Base-by-base conservation (phyloP, 2,329 filamentous ascomycete species). In the Penicillium olsonii region DNA sequence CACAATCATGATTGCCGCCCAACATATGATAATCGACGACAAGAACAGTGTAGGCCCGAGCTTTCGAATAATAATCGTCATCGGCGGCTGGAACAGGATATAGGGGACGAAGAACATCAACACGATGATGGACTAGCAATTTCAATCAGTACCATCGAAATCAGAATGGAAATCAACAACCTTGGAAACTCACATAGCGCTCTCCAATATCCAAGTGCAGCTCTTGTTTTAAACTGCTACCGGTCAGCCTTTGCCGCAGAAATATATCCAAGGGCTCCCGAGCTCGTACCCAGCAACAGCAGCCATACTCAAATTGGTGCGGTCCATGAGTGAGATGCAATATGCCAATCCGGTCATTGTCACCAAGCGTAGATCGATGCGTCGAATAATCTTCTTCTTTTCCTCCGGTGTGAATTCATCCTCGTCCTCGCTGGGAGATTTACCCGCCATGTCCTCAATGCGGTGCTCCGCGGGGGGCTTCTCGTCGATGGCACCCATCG, bases 291-390 rank as follows among this genome's bases (percentile, higher is more conserved):
- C 88, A 17, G 89, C 88, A 65, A 92, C 86, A 38, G 82, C 82
- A 34, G 87, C 88, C 18, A 82, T 53, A 22, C 57, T 56, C 37
- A 92, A 72, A 68, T 92, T 92, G 2, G 87, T 90, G 26, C 89
- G 78, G 64, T 94, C 89, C 83, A 92, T 88, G 51, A 92, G 73
- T 56, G 82, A 87, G 60, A 89, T 78, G 65, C 87, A 89, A 69
- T 92, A 92, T 72, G 90, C 80, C 56, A 79, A 64, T 17, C 85
- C 85, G 4, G 84, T 80, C 1, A 80, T 84, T 3, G 79, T 64
- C 34, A 87, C 81, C 3, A 88, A 73, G 2, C 85, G 82, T 24
- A 77, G 73, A 68, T 95, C 90, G 58, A 94, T 76, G 11, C 83
- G 82, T 48, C 79, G 77, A 35, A 91, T 83, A 61, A 94, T 88